Base-by-base conservation (phyloP, 2,329 filamentous ascomycete species). In the Aspergillus hortae region DNA sequence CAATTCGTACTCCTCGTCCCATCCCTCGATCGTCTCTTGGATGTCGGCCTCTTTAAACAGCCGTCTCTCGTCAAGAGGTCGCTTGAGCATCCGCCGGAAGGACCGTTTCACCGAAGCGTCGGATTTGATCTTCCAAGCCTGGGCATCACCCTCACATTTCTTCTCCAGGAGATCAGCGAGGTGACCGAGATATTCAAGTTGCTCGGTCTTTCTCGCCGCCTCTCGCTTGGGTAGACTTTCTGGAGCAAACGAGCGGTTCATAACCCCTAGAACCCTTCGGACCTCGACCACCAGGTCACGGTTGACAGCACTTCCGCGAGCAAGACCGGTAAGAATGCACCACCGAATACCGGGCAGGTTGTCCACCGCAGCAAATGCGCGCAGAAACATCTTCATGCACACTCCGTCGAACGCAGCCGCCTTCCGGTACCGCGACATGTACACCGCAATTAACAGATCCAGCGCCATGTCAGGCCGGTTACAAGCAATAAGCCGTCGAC, bases 301-400 rank as follows among this genome's bases (percentile, higher is more conserved):
- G 36, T 52, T 63, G 21, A 67, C 49, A 11, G 66, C 63, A 30
- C 66, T 69, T 2, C 57, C 54, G 25, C 71, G 67, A 25, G 66
- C 60, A 21, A 74, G 58, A n/a, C 62, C 67, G 2, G 69, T 69
- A 47, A 73, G 47, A 38, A 74, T 63, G 45, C 70, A 72, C 72
- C 72, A 74, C 45, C 71, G 69, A 2, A 73, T 55, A 2, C 72
- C 72, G n/a, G 63, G 60, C 6, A 68, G 48, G 30, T 71, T 65
- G 4, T 62, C 59, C 4, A 55, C 48, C 2, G 51, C 49, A 1
- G 66, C 61, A 41, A 67, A 73, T 6, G 65, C 68, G 17, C 71
- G 69, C 14, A 70, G 40, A 42, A 74, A 62, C 55, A 73, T 65
- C 52, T 72, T 71, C 58, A 74, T 61, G 45, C 64, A 67, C 6